Evolutionary conservation across 164 flowering plant species (phyloP), one percentile per base, ranked within the genome.

Genomic region (Umbellularia californica): DNA sequence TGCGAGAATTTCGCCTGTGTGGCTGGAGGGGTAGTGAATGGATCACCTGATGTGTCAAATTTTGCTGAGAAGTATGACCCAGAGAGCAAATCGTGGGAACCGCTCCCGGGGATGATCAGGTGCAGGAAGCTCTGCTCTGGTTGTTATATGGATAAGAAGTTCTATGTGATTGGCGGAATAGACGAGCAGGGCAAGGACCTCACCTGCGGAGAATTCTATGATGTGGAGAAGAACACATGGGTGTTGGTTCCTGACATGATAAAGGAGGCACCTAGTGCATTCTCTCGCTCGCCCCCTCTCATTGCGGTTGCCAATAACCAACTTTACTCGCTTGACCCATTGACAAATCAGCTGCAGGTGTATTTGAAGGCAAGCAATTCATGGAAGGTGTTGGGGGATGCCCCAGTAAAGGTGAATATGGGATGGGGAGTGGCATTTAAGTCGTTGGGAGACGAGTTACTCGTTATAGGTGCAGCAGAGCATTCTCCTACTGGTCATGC

Each of bases 351-450:
- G 79, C 79, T 94, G 70, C 85, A 84, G 76, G 81, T 87, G 35
- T 94, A 92, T 76, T 25, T 83, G 80, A 90, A 90, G 85, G 72
- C 9, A 52, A 85, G 74, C 70, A 92, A 89, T 20, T 74, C 81
- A 12, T 94, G 98, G 98, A 92, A 77, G 84, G 83, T 60, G 12
- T 28, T 92, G 50, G 97, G 98, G 10, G 71, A 65, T 2, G 92
- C 84, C 4, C 98, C 98, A 0, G 90, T 92, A 2, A 78, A 87
- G 70, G 95, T 97, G 22, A 75, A 78, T 60, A 77, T 77, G 70
- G 98, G 98, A 23, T 94, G 98, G 97, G 98, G 98, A 15, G 86
- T 94, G 12, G 98, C 97, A 1, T 93, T 93, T 79, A 92, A 90
- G 84, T 87, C 98, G 0, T 74, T 89, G 64, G 98, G 95, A 2